Evolutionary conservation across 179 eudicot species (phyloP), one percentile per base, ranked within the genome.

Genomic region (Silene vulgaris): DNA sequence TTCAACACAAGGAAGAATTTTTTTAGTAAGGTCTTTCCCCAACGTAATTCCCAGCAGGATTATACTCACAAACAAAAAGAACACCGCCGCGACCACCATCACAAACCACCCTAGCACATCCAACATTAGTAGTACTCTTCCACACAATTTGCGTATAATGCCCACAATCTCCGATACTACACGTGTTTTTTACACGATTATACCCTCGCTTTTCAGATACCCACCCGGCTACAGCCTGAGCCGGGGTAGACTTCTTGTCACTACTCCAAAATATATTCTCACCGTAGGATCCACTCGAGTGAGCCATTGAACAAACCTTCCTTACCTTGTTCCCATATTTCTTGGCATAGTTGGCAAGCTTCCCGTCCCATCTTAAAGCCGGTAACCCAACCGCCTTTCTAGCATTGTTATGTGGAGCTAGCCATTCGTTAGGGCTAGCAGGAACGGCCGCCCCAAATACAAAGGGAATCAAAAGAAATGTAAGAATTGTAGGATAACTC

Each of bases 141-240:
- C 91, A 88, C 52, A 88, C 85, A 65, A 86, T 76, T 76, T 86
- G 91, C 0, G 86, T 86, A 57, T 81, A 88, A 64, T 88, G 91
- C 16, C 86, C 89, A 60, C 91, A 88, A 13, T 84, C 82, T 66
- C 71, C 71, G 0, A 60, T 82, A 0, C 54, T 12, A 45, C 90
- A 88, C 2, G 76, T 20, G 73, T 84, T 88, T 1, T 84, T 62
- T 6, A 52, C 0, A 1, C 66, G 63, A 29, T 80, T 13, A 70
- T 84, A 88, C 75, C 68, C 80, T 30, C 43, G 63, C 72, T 52
- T 32, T 73, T 87, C 90, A 8, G 81, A 73, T 57, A 82, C 64
- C 90, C 90, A 87, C 60, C 80, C 78, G 6, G 52, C 19, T 4
- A 81, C 86, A 0, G 87, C 90, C 40, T 86, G 79, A 3, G 45